These are phyloP conservation scores for Gossypium arboreum DNA, from an alignment of 345 rosid species.

Conservation along the genomic window DNA sequence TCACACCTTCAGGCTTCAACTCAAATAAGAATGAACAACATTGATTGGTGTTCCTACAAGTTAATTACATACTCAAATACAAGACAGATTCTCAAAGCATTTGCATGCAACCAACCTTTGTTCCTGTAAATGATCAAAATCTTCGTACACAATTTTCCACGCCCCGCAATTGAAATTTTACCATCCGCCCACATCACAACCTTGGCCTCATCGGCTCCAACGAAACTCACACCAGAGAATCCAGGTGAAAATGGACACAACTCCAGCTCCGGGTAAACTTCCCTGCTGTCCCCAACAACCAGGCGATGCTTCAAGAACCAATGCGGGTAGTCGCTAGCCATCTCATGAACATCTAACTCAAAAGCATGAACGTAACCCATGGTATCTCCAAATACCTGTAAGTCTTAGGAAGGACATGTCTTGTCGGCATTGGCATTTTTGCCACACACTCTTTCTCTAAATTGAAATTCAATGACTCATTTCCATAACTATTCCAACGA, in stretches of 20 bases:
- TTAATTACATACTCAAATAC: too few relatives aligned
- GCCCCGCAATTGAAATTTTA: neutral
- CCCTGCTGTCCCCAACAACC: neutral
- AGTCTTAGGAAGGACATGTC: neutral
- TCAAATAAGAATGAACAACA: too few relatives aligned
- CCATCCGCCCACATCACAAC: constrained; percentile 7
- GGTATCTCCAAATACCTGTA: neutral
- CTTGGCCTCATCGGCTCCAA: neutral
- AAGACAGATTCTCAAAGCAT: neutral
- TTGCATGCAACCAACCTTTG: neutral
- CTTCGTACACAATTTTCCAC: neutral
- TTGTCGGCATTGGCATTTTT: neutral
- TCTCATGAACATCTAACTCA: neutral
- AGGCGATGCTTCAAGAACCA: neutral
- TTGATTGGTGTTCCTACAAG: too few relatives aligned
- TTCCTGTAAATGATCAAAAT: neutral
- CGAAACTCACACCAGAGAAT: neutral
- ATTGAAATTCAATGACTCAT: neutral
- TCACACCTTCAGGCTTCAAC: too few relatives aligned
- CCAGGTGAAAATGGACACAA: neutral
- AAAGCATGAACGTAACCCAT: neutral
- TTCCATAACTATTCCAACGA: neutral
- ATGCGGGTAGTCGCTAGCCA: neutral
- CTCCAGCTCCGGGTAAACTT: neutral
- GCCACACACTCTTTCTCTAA: neutral